Conservation (phyloP, 1,284 basidiomycete genomes). For the Veloporphyrellus conicus region DNA sequence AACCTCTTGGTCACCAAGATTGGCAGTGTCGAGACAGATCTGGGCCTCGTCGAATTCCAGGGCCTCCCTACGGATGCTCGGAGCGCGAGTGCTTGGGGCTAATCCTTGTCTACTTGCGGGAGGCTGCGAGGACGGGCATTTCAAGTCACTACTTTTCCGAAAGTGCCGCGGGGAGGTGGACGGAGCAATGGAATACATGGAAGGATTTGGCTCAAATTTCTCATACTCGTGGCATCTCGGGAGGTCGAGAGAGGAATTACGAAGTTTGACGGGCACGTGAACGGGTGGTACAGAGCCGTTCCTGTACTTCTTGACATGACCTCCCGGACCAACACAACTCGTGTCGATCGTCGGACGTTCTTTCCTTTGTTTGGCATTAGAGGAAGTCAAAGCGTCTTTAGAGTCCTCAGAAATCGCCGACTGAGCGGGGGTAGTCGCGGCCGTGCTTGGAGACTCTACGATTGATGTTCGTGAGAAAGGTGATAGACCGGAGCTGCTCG, state of each 20-base stretch:
- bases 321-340: conserved; percentile 30
- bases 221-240: conserved; percentile 25
- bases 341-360: conserved; percentile 33
- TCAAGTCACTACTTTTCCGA: conserved; percentile 25
- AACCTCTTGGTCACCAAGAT: conserved; percentile 29
- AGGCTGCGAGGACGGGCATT: conserved; percentile 23
- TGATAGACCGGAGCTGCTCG: conserved; percentile 23
- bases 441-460: conserved; percentile 27
- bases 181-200: conserved; percentile 32
- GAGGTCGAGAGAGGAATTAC: conserved; percentile 30
- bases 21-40: conserved; percentile 31
- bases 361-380: conserved; percentile 25
- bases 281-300: conserved; percentile 31
- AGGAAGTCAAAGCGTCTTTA: conserved; percentile 14
- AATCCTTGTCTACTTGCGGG: conserved; percentile 30
- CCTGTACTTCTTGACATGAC: conserved; percentile 32
- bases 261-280: conserved; percentile 28
- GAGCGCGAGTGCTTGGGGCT: conserved; percentile 21
- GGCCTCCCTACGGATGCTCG: conserved; percentile 30
- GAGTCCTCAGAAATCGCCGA: conserved; percentile 22
- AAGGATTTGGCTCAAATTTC: conserved; percentile 27
- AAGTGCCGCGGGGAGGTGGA: conserved; percentile 25
- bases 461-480: conserved; percentile 29
- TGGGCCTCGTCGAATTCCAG: conserved; percentile 31
- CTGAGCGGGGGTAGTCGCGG: conserved; percentile 25